phyloP scores from a whole-genome alignment of 2,329 filamentous ascomycete species.

The Penicillium sp. region DNA sequence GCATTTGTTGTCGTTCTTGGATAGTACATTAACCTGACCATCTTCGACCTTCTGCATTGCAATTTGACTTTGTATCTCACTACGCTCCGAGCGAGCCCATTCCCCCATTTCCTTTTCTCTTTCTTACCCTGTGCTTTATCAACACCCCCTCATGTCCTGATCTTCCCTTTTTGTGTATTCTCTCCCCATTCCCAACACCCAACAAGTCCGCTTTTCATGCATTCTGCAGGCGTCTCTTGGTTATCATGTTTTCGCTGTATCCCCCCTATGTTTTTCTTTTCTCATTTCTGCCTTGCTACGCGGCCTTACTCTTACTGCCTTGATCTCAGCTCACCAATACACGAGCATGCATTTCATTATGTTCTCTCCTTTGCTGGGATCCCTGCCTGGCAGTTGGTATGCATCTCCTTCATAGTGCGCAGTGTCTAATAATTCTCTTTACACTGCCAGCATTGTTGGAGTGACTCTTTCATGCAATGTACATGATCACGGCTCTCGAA shows the following conservation, averaged over 20 bases:
- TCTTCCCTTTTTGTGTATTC: constrained; percentile 18
- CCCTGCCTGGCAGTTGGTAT: not conserved
- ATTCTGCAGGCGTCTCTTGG: constrained; percentile 39
- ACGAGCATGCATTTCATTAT: constrained; percentile 6
- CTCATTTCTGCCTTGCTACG: constrained; percentile 22
- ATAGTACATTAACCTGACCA: constrained; percentile 12
- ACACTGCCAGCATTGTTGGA: constrained; percentile 12
- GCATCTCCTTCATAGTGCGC: constrained; percentile 2
- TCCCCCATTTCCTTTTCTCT: constrained; percentile 1
- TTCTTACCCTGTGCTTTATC: constrained; percentile 19
- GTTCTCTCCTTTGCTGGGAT: not conserved
- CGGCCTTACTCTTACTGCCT: constrained; percentile 2
- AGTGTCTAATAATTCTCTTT: constrained; percentile 16
- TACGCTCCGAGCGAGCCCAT: constrained; percentile 21
- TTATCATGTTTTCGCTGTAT: constrained; percentile 22
- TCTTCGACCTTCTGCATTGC: constrained; percentile 13
- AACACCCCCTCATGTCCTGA: constrained; percentile 25
- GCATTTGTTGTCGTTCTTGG: constrained; percentile 17
- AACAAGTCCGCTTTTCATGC: constrained; percentile 29
- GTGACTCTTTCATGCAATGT: constrained; percentile 27
- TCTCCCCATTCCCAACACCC: constrained; percentile 8
- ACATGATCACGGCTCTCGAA: constrained; percentile 29
- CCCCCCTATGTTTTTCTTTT: constrained; percentile 13
- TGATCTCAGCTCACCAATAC: constrained; percentile 2
- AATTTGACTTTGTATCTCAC: constrained; percentile 16